Evolutionary conservation across 1,284 basidiomycete genomes (phyloP), one percentile per base, ranked within the genome.

Genomic region (Pseudozyma sp.): DNA sequence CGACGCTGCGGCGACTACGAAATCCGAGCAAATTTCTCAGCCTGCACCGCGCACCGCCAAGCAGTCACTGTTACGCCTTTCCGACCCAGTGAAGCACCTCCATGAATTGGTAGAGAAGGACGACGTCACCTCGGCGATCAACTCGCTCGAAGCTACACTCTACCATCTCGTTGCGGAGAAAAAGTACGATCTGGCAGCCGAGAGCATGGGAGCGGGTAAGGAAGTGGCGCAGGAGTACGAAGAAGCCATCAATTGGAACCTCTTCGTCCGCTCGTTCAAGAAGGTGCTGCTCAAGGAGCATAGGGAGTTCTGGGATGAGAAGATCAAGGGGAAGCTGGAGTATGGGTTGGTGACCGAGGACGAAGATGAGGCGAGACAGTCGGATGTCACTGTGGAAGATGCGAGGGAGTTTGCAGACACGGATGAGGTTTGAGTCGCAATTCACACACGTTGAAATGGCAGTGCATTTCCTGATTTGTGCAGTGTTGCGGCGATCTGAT

Each of bases 181-280:
- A 31, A 42, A 52, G 39, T 75, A 75, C 45, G 55, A 51, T 5
- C 6, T 17, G 29, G 57, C 50, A 43, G 57, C 56, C 1, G 54
- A 54, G 8, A 60, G 72, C 37, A 48, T 70, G 33, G 54, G 45
- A 14, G 60, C 59, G 14, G 67, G 59, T 8, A 75, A 75, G 24
- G 57, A 56, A 35, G 64, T 54, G 10, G 67, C 63, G 9, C 63
- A 67, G 44, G 64, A 75, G 40, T 75, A 75, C 31, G 72, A 75
- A 43, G 72, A 75, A 34, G 72, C 72, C 7, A 70, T 75, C 58
- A 58, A 59, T 10, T 75, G 72, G 72, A 75, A 75, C 44, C 31
- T 46, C 9, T 75, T 52, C 47, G 37, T 69, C 13, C 68, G 72
- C 5, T 14, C 31, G 10, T 53, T 75, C 42, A 75, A 75, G 40